Percentiles rank a stretch among this genome's conserved stretches.
Evolutionary conservation across 805 yeast species (phyloP).

Genomic region (Monosporozyma yasuniensis): DNA sequence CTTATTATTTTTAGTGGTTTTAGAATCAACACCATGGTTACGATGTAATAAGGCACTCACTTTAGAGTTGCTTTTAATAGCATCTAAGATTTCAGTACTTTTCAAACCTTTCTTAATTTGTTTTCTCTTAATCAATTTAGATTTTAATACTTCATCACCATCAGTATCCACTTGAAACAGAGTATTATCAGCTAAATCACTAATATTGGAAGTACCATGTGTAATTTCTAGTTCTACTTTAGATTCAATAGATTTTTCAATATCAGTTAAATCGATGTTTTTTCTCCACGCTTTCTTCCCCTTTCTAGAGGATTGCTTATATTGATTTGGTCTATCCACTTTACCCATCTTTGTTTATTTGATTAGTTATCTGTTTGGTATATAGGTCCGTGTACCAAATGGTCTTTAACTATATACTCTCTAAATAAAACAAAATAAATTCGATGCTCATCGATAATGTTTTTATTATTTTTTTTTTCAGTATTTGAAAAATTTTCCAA

Average conservation of each 20-base stretch:
- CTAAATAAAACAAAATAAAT: not conserved
- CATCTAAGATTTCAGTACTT: slow-evolving; percentile 62
- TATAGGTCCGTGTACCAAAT: no score
- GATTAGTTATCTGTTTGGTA: not conserved
- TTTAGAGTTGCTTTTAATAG: slow-evolving; percentile 50
- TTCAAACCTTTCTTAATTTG: slow-evolving; percentile 40
- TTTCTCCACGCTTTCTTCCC: slow-evolving; percentile 96
- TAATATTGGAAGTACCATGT: slow-evolving; percentile 26
- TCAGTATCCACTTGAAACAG: slow-evolving; percentile 52
- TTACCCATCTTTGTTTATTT: not conserved
- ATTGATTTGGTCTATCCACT: slow-evolving; percentile 44
- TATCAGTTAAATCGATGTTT: slow-evolving; percentile 77
- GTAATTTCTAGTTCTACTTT: slow-evolving; percentile 47
- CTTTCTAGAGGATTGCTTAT: slow-evolving; percentile 73
- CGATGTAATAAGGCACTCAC: slow-evolving; percentile 50
- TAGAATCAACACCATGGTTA: slow-evolving; percentile 26
- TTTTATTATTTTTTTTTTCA: not conserved
- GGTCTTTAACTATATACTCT: no score
- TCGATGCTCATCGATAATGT: slow-evolving; percentile 6
- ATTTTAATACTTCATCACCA: slow-evolving; percentile 42
- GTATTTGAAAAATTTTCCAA: not conserved
- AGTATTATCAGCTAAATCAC: slow-evolving; percentile 19
- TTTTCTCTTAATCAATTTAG: slow-evolving; percentile 33
- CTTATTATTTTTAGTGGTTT: slow-evolving; percentile 10
- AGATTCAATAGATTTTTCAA: slow-evolving; percentile 62